Conservation (phyloP, 2,329 filamentous ascomycete species). For the Westerdykella ornata region DNA sequence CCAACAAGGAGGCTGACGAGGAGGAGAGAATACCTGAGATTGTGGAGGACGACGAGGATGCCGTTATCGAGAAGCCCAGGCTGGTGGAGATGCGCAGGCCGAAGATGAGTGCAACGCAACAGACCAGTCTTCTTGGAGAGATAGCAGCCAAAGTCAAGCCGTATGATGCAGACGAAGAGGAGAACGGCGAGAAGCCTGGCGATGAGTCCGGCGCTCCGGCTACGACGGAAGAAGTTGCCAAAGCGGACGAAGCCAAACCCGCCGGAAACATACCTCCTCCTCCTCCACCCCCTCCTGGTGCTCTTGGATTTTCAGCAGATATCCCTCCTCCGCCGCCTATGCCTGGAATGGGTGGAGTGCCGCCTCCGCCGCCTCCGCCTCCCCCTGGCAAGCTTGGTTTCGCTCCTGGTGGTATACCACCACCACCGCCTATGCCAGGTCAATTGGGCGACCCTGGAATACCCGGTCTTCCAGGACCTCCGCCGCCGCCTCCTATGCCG, state of each 20-base stretch:
- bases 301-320: slow-evolving; percentile 32
- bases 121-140: slow-evolving; percentile 62
- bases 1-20: slow-evolving; percentile 25
- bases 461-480: slow-evolving; percentile 50
- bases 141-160: slow-evolving; percentile 69
- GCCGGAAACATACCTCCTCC: slow-evolving; percentile 39
- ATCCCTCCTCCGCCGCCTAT: slow-evolving; percentile 43
- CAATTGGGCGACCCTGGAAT: slow-evolving; percentile 26
- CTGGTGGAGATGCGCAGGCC: slow-evolving; percentile 74
- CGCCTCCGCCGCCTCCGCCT: slow-evolving; percentile 45
- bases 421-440: slow-evolving; percentile 47
- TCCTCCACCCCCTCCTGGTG: slow-evolving; percentile 42
- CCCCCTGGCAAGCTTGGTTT: slow-evolving; percentile 42
- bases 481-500: slow-evolving; percentile 54
- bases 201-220: slow-evolving; percentile 62
- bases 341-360: slow-evolving; percentile 41
- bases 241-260: slow-evolving; percentile 44
- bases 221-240: slow-evolving; percentile 56
- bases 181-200: slow-evolving; percentile 51
- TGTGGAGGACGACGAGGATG: slow-evolving; percentile 47
- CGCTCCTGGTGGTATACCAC: slow-evolving; percentile 37
- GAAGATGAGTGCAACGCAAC: slow-evolving; percentile 54
- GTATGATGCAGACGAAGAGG: slow-evolving; percentile 67
- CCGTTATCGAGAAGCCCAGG: slow-evolving; percentile 70
- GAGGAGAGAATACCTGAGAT: slow-evolving; percentile 30